These are phyloP conservation scores for Senna tora DNA, from an alignment of 306 rosid genomes.

Conservation along the genomic window DNA sequence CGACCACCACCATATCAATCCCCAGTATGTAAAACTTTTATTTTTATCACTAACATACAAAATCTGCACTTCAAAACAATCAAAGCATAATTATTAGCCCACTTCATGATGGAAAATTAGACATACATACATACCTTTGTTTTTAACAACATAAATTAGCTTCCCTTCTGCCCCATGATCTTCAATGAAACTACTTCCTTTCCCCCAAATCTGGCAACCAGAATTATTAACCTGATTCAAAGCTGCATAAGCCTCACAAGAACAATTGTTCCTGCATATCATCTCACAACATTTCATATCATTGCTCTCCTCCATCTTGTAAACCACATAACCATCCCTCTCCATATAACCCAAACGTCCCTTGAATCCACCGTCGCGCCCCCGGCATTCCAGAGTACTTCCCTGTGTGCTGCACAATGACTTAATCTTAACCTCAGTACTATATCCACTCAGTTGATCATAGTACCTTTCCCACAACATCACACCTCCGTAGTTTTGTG, in stretches of 20 bases:
- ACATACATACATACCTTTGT: constrained; percentile 29
- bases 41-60: too few species aligned
- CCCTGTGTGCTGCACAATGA: constrained; percentile 18
- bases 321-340: not conserved
- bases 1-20: too few species aligned
- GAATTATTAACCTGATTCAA: not conserved
- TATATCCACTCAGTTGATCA: constrained; percentile 48
- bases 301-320: not conserved
- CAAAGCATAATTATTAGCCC: too few species aligned
- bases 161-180: constrained; percentile 15
- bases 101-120: too few species aligned
- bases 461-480: constrained; percentile 56
- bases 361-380: not conserved
- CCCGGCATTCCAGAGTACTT: not conserved
- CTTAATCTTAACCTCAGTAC: constrained; percentile 9
- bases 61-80: too few species aligned
- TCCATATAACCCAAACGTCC: constrained; percentile 37
- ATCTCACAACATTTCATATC: constrained; percentile 27
- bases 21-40: too few species aligned
- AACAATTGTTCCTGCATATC: constrained; percentile 40
- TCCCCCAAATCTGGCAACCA: constrained; percentile 41
- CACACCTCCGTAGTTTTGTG: constrained; percentile 59
- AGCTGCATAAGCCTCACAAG: constrained; percentile 36
- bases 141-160: constrained; percentile 17
- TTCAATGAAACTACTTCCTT: constrained; percentile 10